These are phyloP conservation scores for Rhizopogon rudus DNA, from an alignment of 768 basidiomycete genomes.

Conservation along the genomic window DNA sequence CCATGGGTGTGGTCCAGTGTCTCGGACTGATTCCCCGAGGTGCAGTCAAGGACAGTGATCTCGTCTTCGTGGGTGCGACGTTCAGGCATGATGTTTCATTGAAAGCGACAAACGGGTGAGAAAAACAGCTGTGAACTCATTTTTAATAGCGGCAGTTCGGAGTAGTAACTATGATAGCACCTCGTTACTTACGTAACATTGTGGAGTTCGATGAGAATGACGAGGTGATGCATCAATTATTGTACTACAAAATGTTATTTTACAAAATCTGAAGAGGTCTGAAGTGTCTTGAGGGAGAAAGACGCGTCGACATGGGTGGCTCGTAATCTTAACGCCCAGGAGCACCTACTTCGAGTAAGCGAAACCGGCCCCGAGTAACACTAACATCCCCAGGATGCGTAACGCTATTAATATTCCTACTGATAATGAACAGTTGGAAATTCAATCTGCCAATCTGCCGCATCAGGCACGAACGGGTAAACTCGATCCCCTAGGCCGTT, in stretches of 20 bases:
- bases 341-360: not conserved
- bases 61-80: conserved; percentile 7
- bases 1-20: conserved; percentile 5
- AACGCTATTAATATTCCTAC: too few relatives aligned
- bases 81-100: conserved; percentile 13
- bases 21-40: not conserved
- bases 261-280: not conserved
- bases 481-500: not conserved
- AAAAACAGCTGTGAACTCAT: not conserved
- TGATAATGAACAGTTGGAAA: too few relatives aligned
- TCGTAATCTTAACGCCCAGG: not conserved
- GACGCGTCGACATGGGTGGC: not conserved
- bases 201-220: too few relatives aligned
- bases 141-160: not conserved
- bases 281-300: not conserved
- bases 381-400: too few relatives aligned
- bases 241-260: not conserved
- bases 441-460: not conserved
- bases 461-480: not conserved
- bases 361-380: not conserved
- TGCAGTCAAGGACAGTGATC: not conserved
- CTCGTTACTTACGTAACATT: not conserved
- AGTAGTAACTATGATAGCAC: not conserved
- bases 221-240: too few relatives aligned
- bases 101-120: not conserved